Base-by-base conservation (phyloP, 768 basidiomycete species). In the Amylocystis lapponica region DNA sequence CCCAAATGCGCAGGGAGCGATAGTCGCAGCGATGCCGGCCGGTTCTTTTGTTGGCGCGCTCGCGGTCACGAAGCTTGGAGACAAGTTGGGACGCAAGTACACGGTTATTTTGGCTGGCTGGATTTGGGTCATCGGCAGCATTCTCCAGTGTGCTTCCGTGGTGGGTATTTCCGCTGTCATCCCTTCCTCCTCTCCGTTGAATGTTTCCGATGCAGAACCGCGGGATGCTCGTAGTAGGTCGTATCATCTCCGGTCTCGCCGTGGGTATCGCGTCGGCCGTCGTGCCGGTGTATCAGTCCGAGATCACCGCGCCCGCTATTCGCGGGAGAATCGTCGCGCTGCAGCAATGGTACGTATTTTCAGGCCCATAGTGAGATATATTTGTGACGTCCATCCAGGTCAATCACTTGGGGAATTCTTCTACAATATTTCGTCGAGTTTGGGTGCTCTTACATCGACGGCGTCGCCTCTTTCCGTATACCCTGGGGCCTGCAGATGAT, bases 401-500 rank as follows among this genome's bases (percentile, higher is more conserved):
- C 81, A 2, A 85, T 84, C 55, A 84, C 83, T 0, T 85, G 86
- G 81, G 83, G 83, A 63, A 85, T 85, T 56, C 66, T 83, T 50
- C 61, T 87, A 33, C 84, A 85, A 49, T 80, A 86, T 65, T 85
- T 85, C 59, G 72, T 85, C 49, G 77, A 84, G 51, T 84, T 85
- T 47, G 83, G 83, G 8, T 83, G 79, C 58, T 86, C 82, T 7
- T 81, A 81, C 58, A 82, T 86, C 58, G 62, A 79, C 16, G 81
- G 83, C 25, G 68, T 59, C 11, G 82, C 83, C 0, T 84, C 83
- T 0, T 88, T 86, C 74, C 79, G 85, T 20, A 81, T 88, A 50
- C 86, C 85, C 9, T 86, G 83, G 83, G 81, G 81, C 43, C 63
- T 88, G 21, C 86, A 88, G 58, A 74, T 83, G 69, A 86, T 90